phyloP scores from a whole-genome alignment of 345 rosid species.

The Bruguiera parviflora region DNA sequence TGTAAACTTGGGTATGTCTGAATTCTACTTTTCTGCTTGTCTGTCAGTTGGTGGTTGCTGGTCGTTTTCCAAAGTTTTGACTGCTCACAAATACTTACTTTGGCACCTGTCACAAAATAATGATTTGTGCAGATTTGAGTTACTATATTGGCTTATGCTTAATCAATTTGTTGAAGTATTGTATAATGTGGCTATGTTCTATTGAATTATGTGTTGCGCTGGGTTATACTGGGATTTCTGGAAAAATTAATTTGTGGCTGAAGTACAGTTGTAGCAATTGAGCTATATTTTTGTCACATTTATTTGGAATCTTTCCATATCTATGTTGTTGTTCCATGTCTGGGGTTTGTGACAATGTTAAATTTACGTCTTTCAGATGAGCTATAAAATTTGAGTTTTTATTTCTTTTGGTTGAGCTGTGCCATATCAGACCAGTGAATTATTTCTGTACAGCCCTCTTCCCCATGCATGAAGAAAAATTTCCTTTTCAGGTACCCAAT shows the following conservation, averaged over 20 bases:
- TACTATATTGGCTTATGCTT: not conserved
- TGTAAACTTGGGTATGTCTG: constrained; percentile 64
- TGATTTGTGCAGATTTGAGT: not conserved
- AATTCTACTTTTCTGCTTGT: not conserved
- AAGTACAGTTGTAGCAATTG: not conserved
- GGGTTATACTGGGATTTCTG: not conserved
- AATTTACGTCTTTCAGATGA: not conserved
- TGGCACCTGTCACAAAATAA: not conserved
- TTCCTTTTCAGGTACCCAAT: constrained; percentile 58
- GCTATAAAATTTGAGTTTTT: not conserved
- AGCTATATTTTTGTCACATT: not conserved
- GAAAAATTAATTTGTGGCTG: not conserved
- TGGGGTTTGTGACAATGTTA: not conserved
- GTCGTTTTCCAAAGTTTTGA: not conserved
- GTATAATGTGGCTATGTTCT: not conserved
- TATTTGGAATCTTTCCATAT: not conserved
- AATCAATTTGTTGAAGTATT: not conserved
- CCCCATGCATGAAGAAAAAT: not conserved
- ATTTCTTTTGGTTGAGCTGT: too few species aligned
- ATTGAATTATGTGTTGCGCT: not conserved
- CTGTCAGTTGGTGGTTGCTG: not conserved
- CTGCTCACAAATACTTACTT: not conserved
- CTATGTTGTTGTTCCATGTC: not conserved
- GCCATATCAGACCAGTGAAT: not conserved
- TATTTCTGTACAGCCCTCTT: not conserved